Evolutionary conservation across 352 stramenopile genomes (phyloP).

Genomic region (Phytophthora cactorum): DNA sequence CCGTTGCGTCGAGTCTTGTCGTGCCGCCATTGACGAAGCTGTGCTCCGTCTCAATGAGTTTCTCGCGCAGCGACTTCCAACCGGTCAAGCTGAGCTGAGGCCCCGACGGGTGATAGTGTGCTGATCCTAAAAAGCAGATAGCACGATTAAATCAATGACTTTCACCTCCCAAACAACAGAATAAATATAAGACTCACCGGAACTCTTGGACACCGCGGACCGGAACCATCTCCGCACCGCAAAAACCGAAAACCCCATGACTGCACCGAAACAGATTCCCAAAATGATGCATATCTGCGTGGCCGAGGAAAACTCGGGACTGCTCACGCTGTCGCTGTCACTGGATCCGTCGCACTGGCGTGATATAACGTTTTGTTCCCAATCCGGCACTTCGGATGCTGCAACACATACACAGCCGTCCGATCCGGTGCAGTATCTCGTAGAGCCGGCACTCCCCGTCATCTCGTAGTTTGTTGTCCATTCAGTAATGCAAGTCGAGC

Average conservation of each 20-base stretch:
- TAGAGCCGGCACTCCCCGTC: slow-evolving; percentile 13
- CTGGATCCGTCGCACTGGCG: slow-evolving; percentile 32
- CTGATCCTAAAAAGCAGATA: slow-evolving; percentile 9
- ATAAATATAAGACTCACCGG: slow-evolving; percentile 13
- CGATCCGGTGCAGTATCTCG: slow-evolving; percentile 38
- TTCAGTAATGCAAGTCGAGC: slow-evolving; percentile 34
- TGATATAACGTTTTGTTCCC: slow-evolving; percentile 30
- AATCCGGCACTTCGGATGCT: slow-evolving; percentile 37
- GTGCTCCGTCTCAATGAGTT: slow-evolving; percentile 52
- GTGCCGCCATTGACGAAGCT: slow-evolving; percentile 24
- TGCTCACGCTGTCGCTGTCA: slow-evolving; percentile 2
- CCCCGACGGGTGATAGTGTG: slow-evolving; percentile 16
- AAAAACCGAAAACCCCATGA: slow-evolving; percentile 19
- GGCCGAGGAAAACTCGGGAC: slow-evolving; percentile 22
- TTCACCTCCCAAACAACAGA: not conserved
- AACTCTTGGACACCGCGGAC: not conserved
- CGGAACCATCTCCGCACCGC: slow-evolving; percentile 19
- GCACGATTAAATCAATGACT: not conserved
- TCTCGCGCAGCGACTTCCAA: slow-evolving; percentile 61
- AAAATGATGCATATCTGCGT: slow-evolving; percentile 31
- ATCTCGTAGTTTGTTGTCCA: slow-evolving; percentile 37
- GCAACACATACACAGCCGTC: slow-evolving; percentile 49
- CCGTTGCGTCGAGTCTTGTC: slow-evolving; percentile 16
- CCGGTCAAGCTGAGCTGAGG: slow-evolving; percentile 45
- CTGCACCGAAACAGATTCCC: slow-evolving; percentile 8